phyloP scores from a whole-genome alignment of 2,329 filamentous ascomycete genomes.

The Calonectria pteridis region DNA sequence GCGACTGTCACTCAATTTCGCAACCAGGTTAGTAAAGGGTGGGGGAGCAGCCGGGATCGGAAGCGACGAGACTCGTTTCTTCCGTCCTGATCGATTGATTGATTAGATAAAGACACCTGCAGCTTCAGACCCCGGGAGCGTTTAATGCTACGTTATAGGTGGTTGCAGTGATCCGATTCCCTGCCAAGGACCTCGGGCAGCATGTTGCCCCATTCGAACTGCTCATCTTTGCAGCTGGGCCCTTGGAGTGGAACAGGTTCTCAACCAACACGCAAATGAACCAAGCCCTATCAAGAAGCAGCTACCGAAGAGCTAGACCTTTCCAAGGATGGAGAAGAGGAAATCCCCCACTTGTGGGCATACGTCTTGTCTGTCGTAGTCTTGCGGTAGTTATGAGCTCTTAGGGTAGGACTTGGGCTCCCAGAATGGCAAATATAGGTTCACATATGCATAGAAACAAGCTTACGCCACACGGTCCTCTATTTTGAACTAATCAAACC shows the following conservation, averaged over 20 bases:
- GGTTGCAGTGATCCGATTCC: neutral
- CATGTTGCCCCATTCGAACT: neutral
- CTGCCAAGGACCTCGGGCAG: neutral
- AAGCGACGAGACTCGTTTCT: neutral
- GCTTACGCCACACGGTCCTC: neutral
- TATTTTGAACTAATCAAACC: neutral
- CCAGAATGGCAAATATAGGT: neutral
- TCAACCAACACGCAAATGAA: neutral
- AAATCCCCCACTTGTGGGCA: neutral
- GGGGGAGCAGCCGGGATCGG: neutral
- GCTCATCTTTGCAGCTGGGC: neutral
- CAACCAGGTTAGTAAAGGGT: neutral
- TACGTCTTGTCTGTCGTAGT: neutral
- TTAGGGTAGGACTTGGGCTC: neutral
- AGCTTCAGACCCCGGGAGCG: neutral
- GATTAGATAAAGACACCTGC: neutral
- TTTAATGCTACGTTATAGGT: neutral
- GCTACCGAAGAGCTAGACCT: neutral
- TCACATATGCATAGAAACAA: neutral
- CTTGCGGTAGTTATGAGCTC: neutral
- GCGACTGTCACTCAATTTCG: conserved; percentile 7
- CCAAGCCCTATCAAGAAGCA: neutral
- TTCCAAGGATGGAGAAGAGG: neutral
- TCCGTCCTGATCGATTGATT: neutral
- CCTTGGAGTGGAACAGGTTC: neutral